phyloP scores from a whole-genome alignment of 2,329 filamentous ascomycete genomes.

The Stachybotrys chlorohalonatus region DNA sequence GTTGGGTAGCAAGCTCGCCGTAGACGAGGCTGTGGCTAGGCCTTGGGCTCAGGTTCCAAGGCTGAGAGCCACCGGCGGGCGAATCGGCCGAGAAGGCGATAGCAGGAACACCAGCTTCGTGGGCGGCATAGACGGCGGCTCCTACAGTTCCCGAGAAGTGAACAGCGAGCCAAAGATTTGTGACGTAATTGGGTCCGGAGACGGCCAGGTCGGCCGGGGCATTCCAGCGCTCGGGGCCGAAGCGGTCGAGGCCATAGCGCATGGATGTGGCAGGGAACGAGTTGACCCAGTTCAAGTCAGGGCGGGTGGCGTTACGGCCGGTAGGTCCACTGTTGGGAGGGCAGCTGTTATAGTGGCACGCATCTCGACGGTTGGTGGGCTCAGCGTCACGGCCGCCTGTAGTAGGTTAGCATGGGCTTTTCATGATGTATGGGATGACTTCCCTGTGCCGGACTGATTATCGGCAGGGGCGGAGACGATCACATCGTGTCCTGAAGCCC shows the following conservation, averaged over 20 bases:
- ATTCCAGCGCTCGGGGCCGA: conserved; percentile 44
- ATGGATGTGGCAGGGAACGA: conserved; percentile 58
- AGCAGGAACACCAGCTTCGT: conserved; percentile 46
- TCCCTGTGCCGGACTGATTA: conserved; percentile 55
- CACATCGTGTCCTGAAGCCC: conserved; percentile 46
- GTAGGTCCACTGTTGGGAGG: conserved; percentile 43
- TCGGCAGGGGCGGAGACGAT: conserved; percentile 59
- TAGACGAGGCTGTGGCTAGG: conserved; percentile 51
- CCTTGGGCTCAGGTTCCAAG: conserved; percentile 44
- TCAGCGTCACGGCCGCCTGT: conserved; percentile 10
- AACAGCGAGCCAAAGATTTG: conserved; percentile 47
- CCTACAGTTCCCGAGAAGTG: conserved; percentile 61
- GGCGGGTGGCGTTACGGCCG: conserved; percentile 38
- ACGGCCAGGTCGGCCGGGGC: conserved; percentile 50
- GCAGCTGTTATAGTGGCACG: conserved; percentile 57
- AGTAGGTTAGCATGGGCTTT: background rate
- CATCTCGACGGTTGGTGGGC: conserved; percentile 34
- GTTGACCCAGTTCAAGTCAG: conserved; percentile 62
- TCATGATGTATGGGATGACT: conserved; percentile 5
- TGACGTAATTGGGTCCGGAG: conserved; percentile 50
- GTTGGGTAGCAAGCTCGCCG: conserved; percentile 48
- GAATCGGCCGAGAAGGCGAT: conserved; percentile 57
- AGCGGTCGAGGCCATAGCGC: conserved; percentile 50
- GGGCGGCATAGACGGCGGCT: conserved; percentile 49
- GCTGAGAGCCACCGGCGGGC: conserved; percentile 29